Evolutionary conservation across 495 filamentous ascomycete species (phyloP), one percentile per base, ranked within the genome.

Genomic region (Podospora tetraspora): DNA sequence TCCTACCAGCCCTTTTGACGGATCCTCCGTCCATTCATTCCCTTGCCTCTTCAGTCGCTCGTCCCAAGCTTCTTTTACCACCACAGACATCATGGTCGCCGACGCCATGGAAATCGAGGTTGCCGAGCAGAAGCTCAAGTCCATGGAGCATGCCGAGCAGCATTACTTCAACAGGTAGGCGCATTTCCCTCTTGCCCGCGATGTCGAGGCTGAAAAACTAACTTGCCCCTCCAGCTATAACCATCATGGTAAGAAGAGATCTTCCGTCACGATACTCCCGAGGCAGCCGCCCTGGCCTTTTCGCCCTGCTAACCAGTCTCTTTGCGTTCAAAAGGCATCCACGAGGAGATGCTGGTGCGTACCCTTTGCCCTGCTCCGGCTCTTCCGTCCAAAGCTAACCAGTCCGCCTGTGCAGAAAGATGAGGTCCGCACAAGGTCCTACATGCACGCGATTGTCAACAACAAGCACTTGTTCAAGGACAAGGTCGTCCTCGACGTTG

Each of bases 291-390:
- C 25, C 52, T 32, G 34, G 52, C 37, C 29, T 43, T 68, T 58
- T 69, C 69, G 67, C 68, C 73, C 76, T 74, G 74, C 79, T 79
- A 76, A 73, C 72, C 34, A 61, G 69, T 66, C 61, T 57, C 59
- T 60, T 68, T 61, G 34, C 66, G 63, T 56, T 61, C 68, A 62
- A 57, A 68, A 96, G 92, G 93, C 76, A 97, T 97, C 72, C 93
- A 97, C 76, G 93, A 97, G 84, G 93, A 97, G 81, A 97, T 97
- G 93, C 82, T 97, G 86, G 93, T 97, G 82, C 80, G 91, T 90
- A 72, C 24, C 62, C 64, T 62, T 24, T 60, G 62, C 27, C 57
- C 27, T n/a, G n/a, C 62, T 67, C 63, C 57, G 69, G 56, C 59
- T 32, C 66, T 69, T 63, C 70, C 69, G 27, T 23, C 56, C 16